Evolutionary conservation across 257 asterid species (phyloP).

Genomic region (Nicotiana noctiflora): DNA sequence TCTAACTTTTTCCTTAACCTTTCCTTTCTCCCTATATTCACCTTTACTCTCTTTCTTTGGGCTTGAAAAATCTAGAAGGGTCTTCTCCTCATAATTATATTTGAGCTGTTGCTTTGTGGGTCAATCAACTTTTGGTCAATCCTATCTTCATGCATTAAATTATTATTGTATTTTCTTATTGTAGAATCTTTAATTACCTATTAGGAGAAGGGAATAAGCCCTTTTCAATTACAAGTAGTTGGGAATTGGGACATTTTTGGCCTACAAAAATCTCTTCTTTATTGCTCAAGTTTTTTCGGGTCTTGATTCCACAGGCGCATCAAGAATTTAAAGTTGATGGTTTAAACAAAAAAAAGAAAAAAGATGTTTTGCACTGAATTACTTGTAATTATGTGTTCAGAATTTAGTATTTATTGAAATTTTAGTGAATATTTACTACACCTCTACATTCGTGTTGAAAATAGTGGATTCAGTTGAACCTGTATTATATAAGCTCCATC

Average conservation of each 20-base stretch:
- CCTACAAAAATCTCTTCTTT: background rate
- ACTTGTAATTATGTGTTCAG: no score
- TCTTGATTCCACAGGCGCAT: background rate
- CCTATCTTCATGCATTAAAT: background rate
- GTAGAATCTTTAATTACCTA: background rate
- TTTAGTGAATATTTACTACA: no score
- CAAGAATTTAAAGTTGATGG: no score
- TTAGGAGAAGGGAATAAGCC: background rate
- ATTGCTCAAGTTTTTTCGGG: no score
- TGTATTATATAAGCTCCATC: no score
- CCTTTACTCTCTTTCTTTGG: background rate
- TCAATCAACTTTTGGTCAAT: background rate
- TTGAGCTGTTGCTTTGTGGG: background rate
- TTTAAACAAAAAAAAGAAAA: no score
- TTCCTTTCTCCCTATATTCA: background rate
- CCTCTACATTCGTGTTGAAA: no score
- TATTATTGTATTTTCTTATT: background rate
- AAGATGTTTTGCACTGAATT: no score
- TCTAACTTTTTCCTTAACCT: background rate
- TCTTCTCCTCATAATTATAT: background rate
- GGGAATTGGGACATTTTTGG: background rate
- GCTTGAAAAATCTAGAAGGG: slow-evolving; percentile 1
- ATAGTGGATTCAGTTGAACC: no score
- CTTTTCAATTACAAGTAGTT: background rate
- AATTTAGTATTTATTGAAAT: no score